Conservation (phyloP, 2,329 filamentous ascomycete genomes). For the Orbilia javanica region DNA sequence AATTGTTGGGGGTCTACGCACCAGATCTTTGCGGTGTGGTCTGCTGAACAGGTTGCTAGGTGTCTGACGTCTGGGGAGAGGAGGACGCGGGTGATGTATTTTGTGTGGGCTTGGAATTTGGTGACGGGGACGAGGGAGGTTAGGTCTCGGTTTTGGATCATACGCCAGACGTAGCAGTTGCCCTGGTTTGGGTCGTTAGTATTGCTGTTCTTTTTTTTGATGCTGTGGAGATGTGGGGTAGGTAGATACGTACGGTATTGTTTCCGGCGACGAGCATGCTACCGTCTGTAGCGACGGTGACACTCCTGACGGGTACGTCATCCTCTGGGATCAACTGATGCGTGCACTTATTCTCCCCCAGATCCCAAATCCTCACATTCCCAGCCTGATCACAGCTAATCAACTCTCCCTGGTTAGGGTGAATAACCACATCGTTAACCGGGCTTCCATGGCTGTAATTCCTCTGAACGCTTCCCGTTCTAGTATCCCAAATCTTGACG, state of each 20-base stretch:
- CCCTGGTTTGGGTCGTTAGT: constrained; percentile 71
- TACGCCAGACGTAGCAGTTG: constrained; percentile 96
- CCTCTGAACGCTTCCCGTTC: constrained; percentile 85
- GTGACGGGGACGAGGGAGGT: constrained; percentile 88
- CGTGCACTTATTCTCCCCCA: constrained; percentile 96
- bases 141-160: constrained; percentile 83
- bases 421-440: constrained; percentile 98
- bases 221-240: too few species aligned
- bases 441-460: constrained; percentile 91
- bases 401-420: constrained; percentile 97
- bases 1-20: constrained; percentile 72
- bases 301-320: constrained; percentile 90
- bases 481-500: constrained; percentile 96
- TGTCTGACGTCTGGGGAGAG: constrained; percentile 94
- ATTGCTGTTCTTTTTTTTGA: not conserved
- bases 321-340: constrained; percentile 97
- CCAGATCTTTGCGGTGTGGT: constrained; percentile 97
- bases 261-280: constrained; percentile 93
- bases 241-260: constrained; percentile 74
- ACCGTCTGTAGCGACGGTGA: constrained; percentile 95
- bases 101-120: constrained; percentile 89
- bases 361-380: constrained; percentile 94
- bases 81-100: constrained; percentile 91
- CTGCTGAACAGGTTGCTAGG: constrained; percentile 90
- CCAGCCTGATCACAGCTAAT: constrained; percentile 95